A percentile compares a stretch with the other conserved stretches of the same genome.
Conservation (phyloP, 257 asterid genomes). For the Nicotiana attenuata region DNA sequence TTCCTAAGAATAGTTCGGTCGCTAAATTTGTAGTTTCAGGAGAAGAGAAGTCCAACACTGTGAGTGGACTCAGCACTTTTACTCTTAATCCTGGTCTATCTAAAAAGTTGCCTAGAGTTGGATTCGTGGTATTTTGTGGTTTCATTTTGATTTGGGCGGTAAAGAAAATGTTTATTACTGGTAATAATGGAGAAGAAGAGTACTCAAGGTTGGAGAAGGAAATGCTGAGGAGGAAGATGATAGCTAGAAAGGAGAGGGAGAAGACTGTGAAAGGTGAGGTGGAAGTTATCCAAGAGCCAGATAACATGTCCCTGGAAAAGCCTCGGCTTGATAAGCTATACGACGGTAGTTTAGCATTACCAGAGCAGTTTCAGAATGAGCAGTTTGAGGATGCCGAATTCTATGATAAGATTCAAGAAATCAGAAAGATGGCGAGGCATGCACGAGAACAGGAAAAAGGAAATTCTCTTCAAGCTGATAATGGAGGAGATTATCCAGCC, state of each 20-base stretch:
- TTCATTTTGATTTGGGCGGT: slow-evolving; percentile 40
- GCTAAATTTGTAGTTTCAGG: slow-evolving; percentile 47
- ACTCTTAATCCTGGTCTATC: slow-evolving; percentile 28
- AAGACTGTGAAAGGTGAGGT: slow-evolving; percentile 45
- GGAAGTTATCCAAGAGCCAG: slow-evolving; percentile 55
- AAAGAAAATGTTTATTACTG: slow-evolving; percentile 30
- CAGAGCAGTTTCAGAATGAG: slow-evolving; percentile 22
- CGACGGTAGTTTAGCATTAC: slow-evolving; percentile 14
- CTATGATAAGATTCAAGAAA: slow-evolving; percentile 50
- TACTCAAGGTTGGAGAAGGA: slow-evolving; percentile 64
- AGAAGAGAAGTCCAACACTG: slow-evolving; percentile 30
- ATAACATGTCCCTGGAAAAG: slow-evolving; percentile 29
- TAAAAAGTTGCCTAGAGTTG: slow-evolving; percentile 46
- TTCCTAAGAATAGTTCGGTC: slow-evolving; percentile 57
- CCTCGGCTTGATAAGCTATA: slow-evolving; percentile 76
- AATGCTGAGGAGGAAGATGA: slow-evolving; percentile 67
- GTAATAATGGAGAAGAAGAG: slow-evolving; percentile 28
- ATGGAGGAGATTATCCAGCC: slow-evolving; percentile 28
- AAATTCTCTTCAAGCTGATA: slow-evolving; percentile 18
- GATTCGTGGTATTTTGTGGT: slow-evolving; percentile 52
- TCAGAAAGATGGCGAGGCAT: slow-evolving; percentile 64
- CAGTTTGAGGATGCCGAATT: slow-evolving; percentile 25
- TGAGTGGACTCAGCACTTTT: slow-evolving; percentile 20
- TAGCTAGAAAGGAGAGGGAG: slow-evolving; percentile 53
- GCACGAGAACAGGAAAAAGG: slow-evolving; percentile 61